Evolutionary conservation across 179 eudicot species (phyloP).

Genomic region (Gypsophila paniculata): DNA sequence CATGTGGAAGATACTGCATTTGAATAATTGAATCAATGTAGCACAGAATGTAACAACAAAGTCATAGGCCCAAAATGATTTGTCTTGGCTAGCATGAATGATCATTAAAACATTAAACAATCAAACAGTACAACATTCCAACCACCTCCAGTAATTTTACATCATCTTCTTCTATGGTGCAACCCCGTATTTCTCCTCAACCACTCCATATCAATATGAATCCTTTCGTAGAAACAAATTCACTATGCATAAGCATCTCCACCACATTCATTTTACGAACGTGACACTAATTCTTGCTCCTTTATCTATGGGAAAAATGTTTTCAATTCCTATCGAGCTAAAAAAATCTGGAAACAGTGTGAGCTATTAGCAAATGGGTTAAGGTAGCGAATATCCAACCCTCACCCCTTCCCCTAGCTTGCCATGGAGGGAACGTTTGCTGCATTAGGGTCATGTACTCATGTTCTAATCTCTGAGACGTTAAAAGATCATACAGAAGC

Average conservation of each 20-base stretch:
- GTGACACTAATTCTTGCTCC: not conserved
- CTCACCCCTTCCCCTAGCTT: no score
- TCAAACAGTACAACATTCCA: not conserved
- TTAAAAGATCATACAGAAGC: not conserved
- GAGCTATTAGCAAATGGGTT: no score
- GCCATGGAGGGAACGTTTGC: no score
- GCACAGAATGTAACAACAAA: not conserved
- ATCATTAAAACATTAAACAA: not conserved
- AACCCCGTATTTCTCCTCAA: no score
- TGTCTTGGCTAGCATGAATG: not conserved
- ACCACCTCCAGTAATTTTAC: no score
- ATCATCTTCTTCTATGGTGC: no score
- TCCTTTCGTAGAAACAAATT: not conserved
- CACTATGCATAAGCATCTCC: no score
- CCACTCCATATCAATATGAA: not conserved
- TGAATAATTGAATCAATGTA: slow-evolving; percentile 18
- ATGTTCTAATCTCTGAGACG: no score
- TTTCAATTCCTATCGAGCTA: not conserved
- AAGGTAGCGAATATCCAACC: no score
- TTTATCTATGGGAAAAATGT: not conserved
- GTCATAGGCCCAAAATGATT: not conserved
- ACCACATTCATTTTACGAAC: not conserved
- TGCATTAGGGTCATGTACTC: not conserved
- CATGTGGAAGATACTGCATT: slow-evolving; percentile 88
- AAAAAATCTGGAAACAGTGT: no score